phyloP scores from a whole-genome alignment of 2,329 filamentous ascomycete genomes.

The Coleophoma eucalyptorum region DNA sequence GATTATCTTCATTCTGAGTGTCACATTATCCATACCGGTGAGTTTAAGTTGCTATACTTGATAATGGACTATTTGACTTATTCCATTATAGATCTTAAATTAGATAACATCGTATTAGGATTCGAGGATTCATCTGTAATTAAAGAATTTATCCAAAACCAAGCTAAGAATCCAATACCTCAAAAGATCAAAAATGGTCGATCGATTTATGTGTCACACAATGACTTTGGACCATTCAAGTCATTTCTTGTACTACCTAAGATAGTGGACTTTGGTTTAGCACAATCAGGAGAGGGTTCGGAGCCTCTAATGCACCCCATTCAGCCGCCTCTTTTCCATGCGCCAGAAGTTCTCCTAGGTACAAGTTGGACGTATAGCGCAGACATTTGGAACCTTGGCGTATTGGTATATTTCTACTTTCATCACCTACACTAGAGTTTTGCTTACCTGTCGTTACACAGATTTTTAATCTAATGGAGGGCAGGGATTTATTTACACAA shows the following conservation, averaged over 20 bases:
- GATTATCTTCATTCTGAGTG: slow-evolving; percentile 14
- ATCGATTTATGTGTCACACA: slow-evolving; percentile 15
- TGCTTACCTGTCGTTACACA: slow-evolving; percentile 29
- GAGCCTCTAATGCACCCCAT: slow-evolving; percentile 80
- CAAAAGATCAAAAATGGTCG: slow-evolving; percentile 10
- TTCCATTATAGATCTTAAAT: slow-evolving; percentile 12
- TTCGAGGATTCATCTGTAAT: slow-evolving; percentile 14
- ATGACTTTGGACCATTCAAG: slow-evolving; percentile 12
- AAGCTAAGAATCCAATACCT: slow-evolving; percentile 13
- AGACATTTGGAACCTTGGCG: slow-evolving; percentile 97
- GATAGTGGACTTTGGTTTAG: slow-evolving; percentile 80
- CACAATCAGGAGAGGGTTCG: slow-evolving; percentile 8
- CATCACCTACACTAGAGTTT: slow-evolving; percentile 63
- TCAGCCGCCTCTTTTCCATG: slow-evolving; percentile 91
- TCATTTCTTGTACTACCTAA: slow-evolving; percentile 43
- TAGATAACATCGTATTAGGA: slow-evolving; percentile 13
- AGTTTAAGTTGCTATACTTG: slow-evolving; percentile 5
- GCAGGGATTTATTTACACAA: slow-evolving; percentile 94
- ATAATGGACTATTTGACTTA: slow-evolving; percentile 1
- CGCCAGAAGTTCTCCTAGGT: slow-evolving; percentile 90
- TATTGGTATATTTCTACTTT: slow-evolving; percentile 66
- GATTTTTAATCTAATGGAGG: slow-evolving; percentile 71
- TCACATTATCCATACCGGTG: slow-evolving; percentile 19
- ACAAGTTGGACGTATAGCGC: slow-evolving; percentile 97
- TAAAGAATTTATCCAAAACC: slow-evolving; percentile 9